Conservation (phyloP, 257 asterid genomes). For the Solanum clarkiae region DNA sequence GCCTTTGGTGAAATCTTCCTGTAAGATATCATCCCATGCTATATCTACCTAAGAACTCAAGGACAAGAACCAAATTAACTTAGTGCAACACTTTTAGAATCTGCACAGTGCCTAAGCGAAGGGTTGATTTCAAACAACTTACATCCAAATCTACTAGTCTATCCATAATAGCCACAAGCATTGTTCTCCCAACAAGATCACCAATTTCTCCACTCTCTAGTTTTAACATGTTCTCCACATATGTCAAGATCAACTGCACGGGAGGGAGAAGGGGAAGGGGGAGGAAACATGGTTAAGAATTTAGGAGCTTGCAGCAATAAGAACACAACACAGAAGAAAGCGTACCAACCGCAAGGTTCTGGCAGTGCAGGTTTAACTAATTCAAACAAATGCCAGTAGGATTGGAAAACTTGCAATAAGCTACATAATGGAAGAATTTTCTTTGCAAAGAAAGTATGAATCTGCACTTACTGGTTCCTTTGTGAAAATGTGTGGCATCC, state of each 20-base stretch:
- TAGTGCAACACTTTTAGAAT: not conserved
- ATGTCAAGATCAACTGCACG: constrained; percentile 37
- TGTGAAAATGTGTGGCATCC: constrained; percentile 42
- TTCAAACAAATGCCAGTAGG: not conserved
- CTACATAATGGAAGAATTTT: not conserved
- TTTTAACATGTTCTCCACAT: constrained; percentile 79
- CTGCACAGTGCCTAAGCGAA: not conserved
- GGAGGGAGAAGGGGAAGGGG: not conserved
- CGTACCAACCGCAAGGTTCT: not conserved
- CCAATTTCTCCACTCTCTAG: constrained; percentile 61
- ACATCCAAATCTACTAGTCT: constrained; percentile 78
- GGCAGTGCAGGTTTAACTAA: not conserved
- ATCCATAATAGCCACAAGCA: constrained; percentile 53
- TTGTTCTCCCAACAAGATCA: constrained; percentile 53
- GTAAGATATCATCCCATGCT: constrained; percentile 68
- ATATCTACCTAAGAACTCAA: constrained; percentile 50
- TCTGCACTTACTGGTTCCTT: constrained; percentile 49
- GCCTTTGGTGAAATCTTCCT: constrained; percentile 54
- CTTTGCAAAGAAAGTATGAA: not conserved
- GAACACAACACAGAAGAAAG: not conserved
- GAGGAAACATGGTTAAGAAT: not conserved
- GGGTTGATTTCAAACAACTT: constrained; percentile 15
- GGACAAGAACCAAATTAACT: not conserved
- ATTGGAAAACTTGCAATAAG: not conserved
- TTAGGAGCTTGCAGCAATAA: not conserved